Evolutionary conservation across 2,329 filamentous ascomycete species (phyloP).

Genomic region (Microascus cirrosus): DNA sequence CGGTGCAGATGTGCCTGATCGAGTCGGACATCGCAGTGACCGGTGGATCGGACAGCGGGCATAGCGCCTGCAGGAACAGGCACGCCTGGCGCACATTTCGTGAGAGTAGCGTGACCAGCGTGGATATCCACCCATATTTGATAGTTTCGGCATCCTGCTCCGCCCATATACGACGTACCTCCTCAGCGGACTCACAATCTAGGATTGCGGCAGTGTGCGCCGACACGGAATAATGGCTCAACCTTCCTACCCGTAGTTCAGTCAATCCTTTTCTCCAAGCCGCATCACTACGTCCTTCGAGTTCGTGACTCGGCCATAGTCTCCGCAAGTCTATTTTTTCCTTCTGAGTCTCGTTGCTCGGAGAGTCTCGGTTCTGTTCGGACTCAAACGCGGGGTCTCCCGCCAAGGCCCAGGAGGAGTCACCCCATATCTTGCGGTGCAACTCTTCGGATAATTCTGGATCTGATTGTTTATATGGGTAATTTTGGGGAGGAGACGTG

Average conservation of each 20-base stretch:
- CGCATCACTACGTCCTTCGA: neutral
- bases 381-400: neutral
- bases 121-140: neutral
- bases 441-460: neutral
- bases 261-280: constrained; percentile 1
- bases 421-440: neutral
- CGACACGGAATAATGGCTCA: neutral
- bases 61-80: constrained; percentile 8
- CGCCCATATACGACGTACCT: neutral
- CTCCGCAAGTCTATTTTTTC: neutral
- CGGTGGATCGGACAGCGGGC: neutral
- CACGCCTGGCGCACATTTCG: constrained; percentile 2
- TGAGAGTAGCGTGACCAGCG: constrained; percentile 1
- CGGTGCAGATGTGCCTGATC: neutral
- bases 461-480: neutral
- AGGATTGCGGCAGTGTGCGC: neutral
- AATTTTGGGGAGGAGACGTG: neutral
- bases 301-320: neutral
- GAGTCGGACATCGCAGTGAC: neutral
- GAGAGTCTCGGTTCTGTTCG: neutral
- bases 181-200: neutral
- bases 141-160: neutral
- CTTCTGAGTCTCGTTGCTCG: neutral
- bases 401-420: neutral
- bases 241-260: neutral